These are phyloP conservation scores for Wickerhamiella cacticola DNA, from an alignment of 805 yeast genomes.

Conservation along the genomic window DNA sequence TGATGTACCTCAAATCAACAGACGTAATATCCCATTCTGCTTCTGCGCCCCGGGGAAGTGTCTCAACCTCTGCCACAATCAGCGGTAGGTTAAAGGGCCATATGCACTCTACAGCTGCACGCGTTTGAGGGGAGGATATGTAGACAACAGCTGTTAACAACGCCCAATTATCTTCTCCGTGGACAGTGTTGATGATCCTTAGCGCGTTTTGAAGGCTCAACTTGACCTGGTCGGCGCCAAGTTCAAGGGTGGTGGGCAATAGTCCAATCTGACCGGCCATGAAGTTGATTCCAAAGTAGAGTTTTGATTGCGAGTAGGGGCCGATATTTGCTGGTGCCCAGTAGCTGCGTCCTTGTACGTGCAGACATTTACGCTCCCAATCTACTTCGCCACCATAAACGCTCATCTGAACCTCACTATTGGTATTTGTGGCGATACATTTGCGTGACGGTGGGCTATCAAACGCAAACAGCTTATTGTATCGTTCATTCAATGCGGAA, in stretches of 20 bases:
- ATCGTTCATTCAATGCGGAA: conserved; percentile 46
- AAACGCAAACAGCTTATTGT: conserved; percentile 41
- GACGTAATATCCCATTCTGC: conserved; percentile 25
- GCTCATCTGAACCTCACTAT: conserved; percentile 45
- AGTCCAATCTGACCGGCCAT: conserved; percentile 90
- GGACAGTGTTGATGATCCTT: conserved; percentile 46
- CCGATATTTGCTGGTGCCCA: conserved; percentile 99
- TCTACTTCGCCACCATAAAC: conserved; percentile 32
- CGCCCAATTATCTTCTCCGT: conserved; percentile 31
- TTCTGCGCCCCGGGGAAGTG: conserved; percentile 24
- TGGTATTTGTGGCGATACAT: conserved; percentile 55
- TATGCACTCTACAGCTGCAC: conserved; percentile 5
- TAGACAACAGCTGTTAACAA: conserved; percentile 42
- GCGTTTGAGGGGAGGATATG: conserved; percentile 30
- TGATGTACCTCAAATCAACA: conserved; percentile 17
- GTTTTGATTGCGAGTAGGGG: conserved; percentile 84
- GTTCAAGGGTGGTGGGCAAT: conserved; percentile 55
- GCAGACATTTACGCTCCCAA: conserved; percentile 43
- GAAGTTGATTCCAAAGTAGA: conserved; percentile 39
- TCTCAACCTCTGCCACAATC: conserved; percentile 19
- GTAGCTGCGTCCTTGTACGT: conserved; percentile 83
- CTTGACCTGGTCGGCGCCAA: conserved; percentile 34
- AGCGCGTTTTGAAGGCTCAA: conserved; percentile 66
- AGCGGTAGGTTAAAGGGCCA: conserved; percentile 18
- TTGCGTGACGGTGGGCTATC: conserved; percentile 81